A percentile compares a stretch with the other conserved stretches of the same genome.
Evolutionary conservation across 306 rosid species (phyloP).

Genomic region (Trifolium dubium): DNA sequence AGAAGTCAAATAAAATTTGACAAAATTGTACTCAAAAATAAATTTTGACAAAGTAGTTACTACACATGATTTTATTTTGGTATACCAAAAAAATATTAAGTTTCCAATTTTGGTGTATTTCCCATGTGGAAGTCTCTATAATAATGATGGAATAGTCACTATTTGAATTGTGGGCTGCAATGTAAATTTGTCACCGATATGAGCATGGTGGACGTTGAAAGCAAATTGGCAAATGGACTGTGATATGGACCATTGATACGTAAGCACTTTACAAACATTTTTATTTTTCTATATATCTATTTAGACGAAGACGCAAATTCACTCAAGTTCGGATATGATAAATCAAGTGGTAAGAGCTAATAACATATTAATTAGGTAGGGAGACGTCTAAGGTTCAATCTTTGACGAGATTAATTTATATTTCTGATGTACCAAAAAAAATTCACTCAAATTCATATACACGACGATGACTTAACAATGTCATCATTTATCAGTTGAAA

Average conservation of each 20-base stretch:
- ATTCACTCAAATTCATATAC: too few relatives aligned
- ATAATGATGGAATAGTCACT: neutral
- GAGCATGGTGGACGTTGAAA: neutral
- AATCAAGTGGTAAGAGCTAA: too few relatives aligned
- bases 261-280: neutral
- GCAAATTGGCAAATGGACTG: neutral
- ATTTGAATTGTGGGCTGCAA: neutral
- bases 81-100: neutral
- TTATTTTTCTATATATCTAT: too few relatives aligned
- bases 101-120: neutral
- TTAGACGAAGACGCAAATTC: too few relatives aligned
- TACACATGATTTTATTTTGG: constrained; percentile 1
- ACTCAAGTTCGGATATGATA: too few relatives aligned
- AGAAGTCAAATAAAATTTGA: constrained; percentile 21
- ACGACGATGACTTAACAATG: too few relatives aligned
- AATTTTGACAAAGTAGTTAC: neutral
- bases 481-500: too few relatives aligned
- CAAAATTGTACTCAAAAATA: neutral
- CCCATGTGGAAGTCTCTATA: constrained; percentile 15
- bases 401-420: too few relatives aligned
- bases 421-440: too few relatives aligned
- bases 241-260: constrained; percentile 1
- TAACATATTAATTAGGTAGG: too few relatives aligned
- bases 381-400: too few relatives aligned
- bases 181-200: neutral